A percentile compares a stretch with the other conserved stretches of the same genome.
Evolutionary conservation across 176 grass and related monocot genomes (phyloP).

Genomic region (Lolium rigidum): DNA sequence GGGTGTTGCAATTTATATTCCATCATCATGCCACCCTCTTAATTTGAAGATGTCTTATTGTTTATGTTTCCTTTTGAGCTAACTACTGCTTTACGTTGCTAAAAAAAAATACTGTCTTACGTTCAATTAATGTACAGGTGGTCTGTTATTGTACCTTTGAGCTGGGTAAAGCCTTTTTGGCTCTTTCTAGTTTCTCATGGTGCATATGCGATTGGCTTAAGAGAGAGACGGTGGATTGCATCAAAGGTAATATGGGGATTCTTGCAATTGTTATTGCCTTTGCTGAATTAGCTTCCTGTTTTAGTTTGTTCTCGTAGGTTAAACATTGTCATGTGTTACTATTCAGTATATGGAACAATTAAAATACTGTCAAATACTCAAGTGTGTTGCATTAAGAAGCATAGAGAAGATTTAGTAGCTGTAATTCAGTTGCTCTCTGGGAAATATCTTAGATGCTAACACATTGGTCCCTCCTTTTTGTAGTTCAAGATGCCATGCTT

Average conservation of each 20-base stretch:
- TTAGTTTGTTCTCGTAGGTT: not conserved
- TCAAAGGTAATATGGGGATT: conserved; percentile 67
- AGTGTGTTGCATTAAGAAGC: conserved; percentile 2
- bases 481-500: conserved; percentile 78
- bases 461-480: conserved; percentile 14
- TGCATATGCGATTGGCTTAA: conserved; percentile 74
- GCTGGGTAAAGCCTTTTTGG: conserved; percentile 91
- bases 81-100: not conserved
- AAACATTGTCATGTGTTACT: conserved; percentile 1
- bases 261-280: conserved; percentile 29
- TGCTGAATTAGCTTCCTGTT: conserved; percentile 20
- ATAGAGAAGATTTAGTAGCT: not conserved
- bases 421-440: conserved; percentile 7
- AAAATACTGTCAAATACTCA: conserved; percentile 6
- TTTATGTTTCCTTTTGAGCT: conserved; percentile 28
- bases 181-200: conserved; percentile 69
- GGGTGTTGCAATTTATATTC: conserved; percentile 30
- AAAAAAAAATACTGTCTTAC: not conserved
- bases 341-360: conserved; percentile 16
- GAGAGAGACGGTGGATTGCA: conserved; percentile 83
- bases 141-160: conserved; percentile 87
- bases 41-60: conserved; percentile 18
- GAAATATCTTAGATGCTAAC: conserved; percentile 35
- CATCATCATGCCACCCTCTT: not conserved
- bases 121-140: conserved; percentile 59